Evolutionary conservation across 2,329 filamentous ascomycete genomes (phyloP).

Genomic region (Sporothrix dimorphospora): DNA sequence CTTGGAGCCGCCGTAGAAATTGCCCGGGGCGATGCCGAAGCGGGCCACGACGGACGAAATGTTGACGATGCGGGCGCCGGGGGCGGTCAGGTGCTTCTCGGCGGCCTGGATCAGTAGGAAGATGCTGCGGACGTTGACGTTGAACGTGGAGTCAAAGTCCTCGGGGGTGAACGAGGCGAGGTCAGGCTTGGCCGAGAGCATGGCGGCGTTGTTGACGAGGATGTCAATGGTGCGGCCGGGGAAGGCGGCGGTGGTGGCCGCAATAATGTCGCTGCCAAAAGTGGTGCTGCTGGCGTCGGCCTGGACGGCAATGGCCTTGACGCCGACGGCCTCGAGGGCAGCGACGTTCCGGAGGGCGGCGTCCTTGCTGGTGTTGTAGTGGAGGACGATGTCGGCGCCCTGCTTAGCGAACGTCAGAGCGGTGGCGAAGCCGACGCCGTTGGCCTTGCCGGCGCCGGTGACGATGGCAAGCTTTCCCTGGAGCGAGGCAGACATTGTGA

Average conservation of each 20-base stretch:
- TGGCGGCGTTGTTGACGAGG: slow-evolving; percentile 34
- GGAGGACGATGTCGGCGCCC: slow-evolving; percentile 33
- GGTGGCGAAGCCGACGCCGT: slow-evolving; percentile 34
- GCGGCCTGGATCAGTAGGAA: slow-evolving; percentile 34
- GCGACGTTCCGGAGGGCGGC: slow-evolving; percentile 29
- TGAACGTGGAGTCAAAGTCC: slow-evolving; percentile 31
- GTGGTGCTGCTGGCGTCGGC: slow-evolving; percentile 31
- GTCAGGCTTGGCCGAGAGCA: slow-evolving; percentile 9
- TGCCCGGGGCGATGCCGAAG: slow-evolving; percentile 23
- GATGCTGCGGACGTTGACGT: slow-evolving; percentile 33
- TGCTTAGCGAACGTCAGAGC: slow-evolving; percentile 30
- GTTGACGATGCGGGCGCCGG: slow-evolving; percentile 33
- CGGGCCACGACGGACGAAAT: slow-evolving; percentile 30
- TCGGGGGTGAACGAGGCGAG: slow-evolving; percentile 27
- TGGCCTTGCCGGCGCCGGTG: slow-evolving; percentile 33
- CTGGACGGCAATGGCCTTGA: slow-evolving; percentile 30
- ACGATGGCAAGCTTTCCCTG: slow-evolving; percentile 34
- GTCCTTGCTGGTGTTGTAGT: slow-evolving; percentile 33
- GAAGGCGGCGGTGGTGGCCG: slow-evolving; percentile 29
- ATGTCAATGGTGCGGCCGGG: slow-evolving; percentile 33
- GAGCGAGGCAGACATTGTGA: slow-evolving; percentile 28
- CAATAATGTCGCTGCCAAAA: slow-evolving; percentile 31
- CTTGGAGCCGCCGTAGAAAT: slow-evolving; percentile 33
- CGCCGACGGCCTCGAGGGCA: slow-evolving; percentile 26
- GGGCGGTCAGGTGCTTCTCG: slow-evolving; percentile 27